These are phyloP conservation scores for Sporobolomyces phaffii DNA, from an alignment of 768 basidiomycete genomes.

Conservation along the genomic window DNA sequence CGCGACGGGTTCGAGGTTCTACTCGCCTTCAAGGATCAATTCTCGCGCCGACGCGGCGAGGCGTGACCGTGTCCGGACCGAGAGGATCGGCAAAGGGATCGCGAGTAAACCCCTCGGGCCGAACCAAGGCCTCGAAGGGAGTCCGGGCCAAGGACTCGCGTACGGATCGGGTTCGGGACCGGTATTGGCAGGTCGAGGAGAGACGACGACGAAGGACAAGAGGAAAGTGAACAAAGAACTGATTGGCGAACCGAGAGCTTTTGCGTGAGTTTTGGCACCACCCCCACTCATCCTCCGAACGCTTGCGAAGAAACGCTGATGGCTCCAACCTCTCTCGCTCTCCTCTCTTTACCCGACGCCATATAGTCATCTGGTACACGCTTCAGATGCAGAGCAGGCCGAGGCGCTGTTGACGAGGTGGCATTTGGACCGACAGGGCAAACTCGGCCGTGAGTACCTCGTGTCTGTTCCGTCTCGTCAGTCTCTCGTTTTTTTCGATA, in stretches of 20 bases:
- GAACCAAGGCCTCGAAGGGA: too few species aligned
- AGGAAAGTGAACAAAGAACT: slow-evolving; percentile 1
- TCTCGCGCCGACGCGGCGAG: neutral
- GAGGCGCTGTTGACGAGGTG: slow-evolving; percentile 79
- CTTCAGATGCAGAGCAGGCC: slow-evolving; percentile 81
- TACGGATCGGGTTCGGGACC: too few species aligned
- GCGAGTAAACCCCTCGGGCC: neutral
- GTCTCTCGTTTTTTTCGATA: too few species aligned
- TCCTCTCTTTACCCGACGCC: neutral
- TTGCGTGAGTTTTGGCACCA: slow-evolving; percentile 59
- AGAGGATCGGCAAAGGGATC: slow-evolving; percentile 3
- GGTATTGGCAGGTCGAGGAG: slow-evolving; percentile 38
- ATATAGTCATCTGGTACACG: slow-evolving; percentile 76
- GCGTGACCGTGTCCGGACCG: too few species aligned
- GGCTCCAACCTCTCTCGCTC: slow-evolving; percentile 26
- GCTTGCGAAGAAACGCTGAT: neutral
- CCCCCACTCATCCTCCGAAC: slow-evolving; percentile 1
- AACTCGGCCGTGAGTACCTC: slow-evolving; percentile 65
- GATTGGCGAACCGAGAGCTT: slow-evolving; percentile 58
- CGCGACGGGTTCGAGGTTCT: slow-evolving; percentile 15
- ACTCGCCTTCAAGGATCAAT: neutral
- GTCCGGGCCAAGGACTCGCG: too few species aligned
- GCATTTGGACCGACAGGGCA: slow-evolving; percentile 82
- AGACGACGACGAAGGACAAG: neutral
- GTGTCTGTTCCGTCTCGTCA: slow-evolving; percentile 5